Percentiles rank a stretch among this genome's conserved stretches.
These are phyloP conservation scores for Tulasnella sp. DNA, from an alignment of 768 basidiomycete genomes.

Conservation along the genomic window DNA sequence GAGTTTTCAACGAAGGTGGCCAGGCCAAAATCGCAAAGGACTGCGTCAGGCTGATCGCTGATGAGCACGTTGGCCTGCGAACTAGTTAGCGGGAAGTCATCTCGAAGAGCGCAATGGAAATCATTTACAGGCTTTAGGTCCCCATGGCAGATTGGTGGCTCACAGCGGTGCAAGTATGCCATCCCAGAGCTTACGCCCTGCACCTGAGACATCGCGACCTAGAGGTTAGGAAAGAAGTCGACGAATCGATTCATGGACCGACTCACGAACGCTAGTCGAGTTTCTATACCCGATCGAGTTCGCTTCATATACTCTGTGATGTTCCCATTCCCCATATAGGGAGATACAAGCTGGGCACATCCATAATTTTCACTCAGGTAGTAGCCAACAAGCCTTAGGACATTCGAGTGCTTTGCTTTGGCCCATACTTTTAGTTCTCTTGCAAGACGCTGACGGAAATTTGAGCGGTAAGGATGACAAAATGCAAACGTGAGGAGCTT, in stretches of 20 bases:
- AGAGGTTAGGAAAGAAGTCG: no score
- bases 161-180: no score
- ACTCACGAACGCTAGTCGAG: no score
- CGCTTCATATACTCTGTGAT: no score
- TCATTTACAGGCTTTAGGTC: background rate
- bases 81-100: background rate
- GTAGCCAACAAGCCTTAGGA: background rate
- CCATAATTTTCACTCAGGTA: no score
- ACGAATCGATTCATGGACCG: no score
- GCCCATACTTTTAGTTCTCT: background rate
- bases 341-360: background rate
- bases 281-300: no score
- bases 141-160: background rate
- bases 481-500: no score
- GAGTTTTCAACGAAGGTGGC: background rate
- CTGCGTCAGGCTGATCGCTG: background rate
- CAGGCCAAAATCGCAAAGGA: constrained; percentile 6
- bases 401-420: background rate
- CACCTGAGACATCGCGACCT: no score
- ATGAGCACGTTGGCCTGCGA: constrained; percentile 1
- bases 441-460: background rate
- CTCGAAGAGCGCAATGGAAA: background rate
- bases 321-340: background rate
- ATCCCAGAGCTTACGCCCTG: no score
- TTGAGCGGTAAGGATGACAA: no score